Conservation (phyloP, 2,329 filamentous ascomycete species). For the Westerdykella ornata region DNA sequence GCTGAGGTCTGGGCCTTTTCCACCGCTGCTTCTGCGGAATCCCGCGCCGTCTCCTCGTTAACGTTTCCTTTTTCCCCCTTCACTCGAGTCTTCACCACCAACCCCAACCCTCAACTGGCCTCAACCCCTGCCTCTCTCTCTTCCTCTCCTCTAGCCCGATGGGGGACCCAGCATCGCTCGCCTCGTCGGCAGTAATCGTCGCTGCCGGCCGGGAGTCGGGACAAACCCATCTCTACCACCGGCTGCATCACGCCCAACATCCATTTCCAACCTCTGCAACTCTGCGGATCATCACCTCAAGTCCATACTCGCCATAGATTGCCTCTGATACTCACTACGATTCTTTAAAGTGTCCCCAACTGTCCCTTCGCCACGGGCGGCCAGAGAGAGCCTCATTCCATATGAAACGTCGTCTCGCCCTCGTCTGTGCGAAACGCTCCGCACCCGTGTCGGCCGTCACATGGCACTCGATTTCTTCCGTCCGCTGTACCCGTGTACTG, state of each 20-base stretch:
- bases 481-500: slow-evolving; percentile 17
- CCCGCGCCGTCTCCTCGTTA: neutral
- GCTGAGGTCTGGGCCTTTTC: neutral
- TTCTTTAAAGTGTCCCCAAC: neutral
- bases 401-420: slow-evolving; percentile 1
- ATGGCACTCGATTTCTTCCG: slow-evolving; percentile 27
- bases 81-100: too few species aligned
- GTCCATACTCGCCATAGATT: neutral
- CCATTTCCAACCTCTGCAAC: neutral
- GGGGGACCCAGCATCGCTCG: slow-evolving; percentile 7
- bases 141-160: slow-evolving; percentile 1
- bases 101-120: neutral
- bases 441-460: slow-evolving; percentile 17
- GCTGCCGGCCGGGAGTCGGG: slow-evolving; percentile 8
- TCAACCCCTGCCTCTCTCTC: neutral
- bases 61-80: too few species aligned
- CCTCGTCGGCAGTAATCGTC: slow-evolving; percentile 18
- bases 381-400: slow-evolving; percentile 8
- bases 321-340: neutral
- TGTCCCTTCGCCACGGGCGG: neutral
- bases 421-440: slow-evolving; percentile 13
- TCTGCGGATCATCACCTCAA: slow-evolving; percentile 7
- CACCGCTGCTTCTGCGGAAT: neutral
- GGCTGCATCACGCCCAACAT: neutral
- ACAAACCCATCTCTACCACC: neutral